Percentiles rank a stretch among this genome's conserved stretches.
phyloP scores from a whole-genome alignment of 805 yeast genomes.

The Pichia exigua region DNA sequence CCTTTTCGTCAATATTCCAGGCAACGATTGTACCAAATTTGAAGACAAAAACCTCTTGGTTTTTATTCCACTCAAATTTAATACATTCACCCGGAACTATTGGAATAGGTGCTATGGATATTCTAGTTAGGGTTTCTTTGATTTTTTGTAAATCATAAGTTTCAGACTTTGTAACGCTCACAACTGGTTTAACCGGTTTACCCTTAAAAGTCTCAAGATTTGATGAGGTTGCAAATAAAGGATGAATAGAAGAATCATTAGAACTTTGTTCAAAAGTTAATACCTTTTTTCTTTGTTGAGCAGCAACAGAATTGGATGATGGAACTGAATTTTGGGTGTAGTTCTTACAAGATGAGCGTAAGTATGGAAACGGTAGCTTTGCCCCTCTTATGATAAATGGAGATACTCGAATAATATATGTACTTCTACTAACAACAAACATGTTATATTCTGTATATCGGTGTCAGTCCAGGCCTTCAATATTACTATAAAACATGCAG shows the following conservation, averaged over 20 bases:
- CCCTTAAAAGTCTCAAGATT: conserved; percentile 4
- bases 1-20: conserved; percentile 68
- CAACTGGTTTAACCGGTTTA: conserved; percentile 35
- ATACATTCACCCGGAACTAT: conserved; percentile 51
- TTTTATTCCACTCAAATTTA: conserved; percentile 33
- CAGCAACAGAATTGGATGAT: neutral
- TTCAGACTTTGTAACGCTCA: conserved; percentile 69
- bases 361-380: neutral
- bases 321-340: conserved; percentile 1
- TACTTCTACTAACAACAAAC: neutral
- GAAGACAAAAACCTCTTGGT: conserved; percentile 44
- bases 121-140: conserved; percentile 29
- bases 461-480: neutral
- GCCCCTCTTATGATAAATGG: neutral
- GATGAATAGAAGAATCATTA: conserved; percentile 12
- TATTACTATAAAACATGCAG: neutral
- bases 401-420: neutral
- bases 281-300: conserved; percentile 10
- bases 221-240: conserved; percentile 11
- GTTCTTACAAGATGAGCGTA: neutral
- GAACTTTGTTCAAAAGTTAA: conserved; percentile 10
- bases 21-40: conserved; percentile 76
- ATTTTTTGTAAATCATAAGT: conserved; percentile 50
- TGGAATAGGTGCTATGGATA: conserved; percentile 29
- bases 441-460: neutral